These are phyloP conservation scores for Aureobasidium sp. DNA, from an alignment of 2,329 filamentous ascomycete species.

Conservation along the genomic window DNA sequence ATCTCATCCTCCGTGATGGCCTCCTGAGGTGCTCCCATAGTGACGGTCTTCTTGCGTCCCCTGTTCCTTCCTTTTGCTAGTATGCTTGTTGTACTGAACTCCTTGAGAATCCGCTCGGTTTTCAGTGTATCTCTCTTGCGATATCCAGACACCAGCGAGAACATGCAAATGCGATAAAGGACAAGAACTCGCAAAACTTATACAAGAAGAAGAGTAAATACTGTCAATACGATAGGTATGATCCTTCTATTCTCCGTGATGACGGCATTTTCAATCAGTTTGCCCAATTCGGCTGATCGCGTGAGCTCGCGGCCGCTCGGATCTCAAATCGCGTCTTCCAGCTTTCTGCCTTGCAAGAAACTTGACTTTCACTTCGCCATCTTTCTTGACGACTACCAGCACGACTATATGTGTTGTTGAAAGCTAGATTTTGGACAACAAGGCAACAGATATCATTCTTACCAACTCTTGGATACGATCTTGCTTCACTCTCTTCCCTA, in stretches of 20 bases:
- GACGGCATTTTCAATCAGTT: neutral
- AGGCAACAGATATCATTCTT: neutral
- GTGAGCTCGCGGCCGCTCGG: neutral
- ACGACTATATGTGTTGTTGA: neutral
- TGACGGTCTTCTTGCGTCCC: neutral
- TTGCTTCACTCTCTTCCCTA: neutral
- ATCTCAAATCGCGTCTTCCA: conserved; percentile 2
- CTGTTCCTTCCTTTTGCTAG: neutral
- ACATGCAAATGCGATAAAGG: neutral
- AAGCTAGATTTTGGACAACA: neutral
- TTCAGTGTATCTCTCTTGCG: neutral
- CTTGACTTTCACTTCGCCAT: neutral
- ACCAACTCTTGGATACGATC: neutral
- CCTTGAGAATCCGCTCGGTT: neutral
- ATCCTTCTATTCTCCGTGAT: neutral
- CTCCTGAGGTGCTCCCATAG: conserved; percentile 14
- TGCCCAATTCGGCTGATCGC: conserved; percentile 2
- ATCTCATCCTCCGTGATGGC: conserved; percentile 19
- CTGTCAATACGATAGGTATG: neutral
- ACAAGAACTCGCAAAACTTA: neutral
- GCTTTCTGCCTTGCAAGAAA: conserved; percentile 5
- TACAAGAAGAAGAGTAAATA: neutral
- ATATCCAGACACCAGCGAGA: neutral
- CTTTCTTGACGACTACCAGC: neutral
- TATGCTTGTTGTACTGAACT: neutral